Conservation (phyloP, 2,329 filamentous ascomycete species). For the Zopfia rhizophila region DNA sequence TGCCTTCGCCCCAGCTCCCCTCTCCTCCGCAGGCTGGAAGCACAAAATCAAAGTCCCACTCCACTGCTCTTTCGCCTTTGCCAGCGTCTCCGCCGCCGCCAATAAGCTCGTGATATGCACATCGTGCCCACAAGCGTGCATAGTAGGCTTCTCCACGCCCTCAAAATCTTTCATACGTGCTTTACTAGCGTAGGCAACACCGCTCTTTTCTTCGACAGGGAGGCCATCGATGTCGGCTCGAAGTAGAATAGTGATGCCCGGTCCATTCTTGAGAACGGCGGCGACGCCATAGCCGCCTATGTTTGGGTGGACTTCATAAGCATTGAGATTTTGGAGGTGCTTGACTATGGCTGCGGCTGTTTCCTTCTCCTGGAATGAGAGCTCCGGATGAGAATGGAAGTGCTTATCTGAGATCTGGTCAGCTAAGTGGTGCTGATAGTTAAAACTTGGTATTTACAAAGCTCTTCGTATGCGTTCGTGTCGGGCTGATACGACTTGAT, state of each 20-base stretch:
- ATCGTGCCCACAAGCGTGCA: conserved; percentile 74
- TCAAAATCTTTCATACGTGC: conserved; percentile 46
- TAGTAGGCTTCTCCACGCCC: conserved; percentile 62
- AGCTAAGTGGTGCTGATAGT: too few species aligned
- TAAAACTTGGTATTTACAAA: conserved; percentile 38
- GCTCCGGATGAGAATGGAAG: conserved; percentile 48
- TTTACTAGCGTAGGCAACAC: conserved; percentile 63
- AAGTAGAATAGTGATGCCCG: conserved; percentile 62
- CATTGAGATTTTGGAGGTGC: conserved; percentile 39
- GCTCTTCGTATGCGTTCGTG: conserved; percentile 42
- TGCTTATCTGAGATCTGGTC: too few species aligned
- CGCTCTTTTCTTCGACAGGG: conserved; percentile 64
- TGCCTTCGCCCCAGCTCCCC: conserved; percentile 66
- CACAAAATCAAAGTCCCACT: conserved; percentile 67
- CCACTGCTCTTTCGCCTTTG: conserved; percentile 58
- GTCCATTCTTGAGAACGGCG: conserved; percentile 63
- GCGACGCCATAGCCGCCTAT: conserved; percentile 57
- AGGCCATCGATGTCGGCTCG: conserved; percentile 69
- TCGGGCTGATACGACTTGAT: conserved; percentile 37
- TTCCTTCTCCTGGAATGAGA: conserved; percentile 47
- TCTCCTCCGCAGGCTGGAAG: conserved; percentile 73
- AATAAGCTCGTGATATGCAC: conserved; percentile 68
- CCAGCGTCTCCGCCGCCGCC: conserved; percentile 61
- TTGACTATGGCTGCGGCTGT: conserved; percentile 43
- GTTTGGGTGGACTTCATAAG: conserved; percentile 9